Conservation (phyloP, 2,329 filamentous ascomycete genomes). For the Exutisphaerella laricina region DNA sequence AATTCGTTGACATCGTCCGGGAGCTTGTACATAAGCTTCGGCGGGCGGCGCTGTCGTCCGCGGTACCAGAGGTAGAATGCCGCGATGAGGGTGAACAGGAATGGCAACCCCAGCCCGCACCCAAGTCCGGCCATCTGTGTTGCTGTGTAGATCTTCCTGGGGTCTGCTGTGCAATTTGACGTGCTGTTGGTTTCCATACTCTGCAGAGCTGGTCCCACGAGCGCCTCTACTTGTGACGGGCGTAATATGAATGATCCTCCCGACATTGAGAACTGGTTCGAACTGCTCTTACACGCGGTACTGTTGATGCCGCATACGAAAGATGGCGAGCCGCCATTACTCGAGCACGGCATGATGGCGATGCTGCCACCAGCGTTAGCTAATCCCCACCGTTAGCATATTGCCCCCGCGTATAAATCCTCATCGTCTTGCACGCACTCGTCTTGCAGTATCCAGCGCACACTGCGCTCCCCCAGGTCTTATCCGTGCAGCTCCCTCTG, state of each 20-base stretch:
- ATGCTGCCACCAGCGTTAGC: conserved; percentile 13
- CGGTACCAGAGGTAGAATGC: conserved; percentile 18
- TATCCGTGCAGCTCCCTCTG: conserved; percentile 31
- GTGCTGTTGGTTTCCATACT: conserved; percentile 11
- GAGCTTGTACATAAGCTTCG: conserved; percentile 31
- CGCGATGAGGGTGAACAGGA: conserved; percentile 24
- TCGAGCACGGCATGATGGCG: conserved; percentile 26
- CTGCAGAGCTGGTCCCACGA: conserved; percentile 21
- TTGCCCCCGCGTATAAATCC: not conserved
- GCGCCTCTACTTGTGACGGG: conserved; percentile 25
- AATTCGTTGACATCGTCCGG: conserved; percentile 27
- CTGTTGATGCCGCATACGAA: conserved; percentile 31
- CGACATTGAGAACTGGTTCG: conserved; percentile 26
- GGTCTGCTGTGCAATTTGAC: conserved; percentile 1
- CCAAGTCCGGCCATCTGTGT: conserved; percentile 29
- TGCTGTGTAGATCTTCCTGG: conserved; percentile 21
- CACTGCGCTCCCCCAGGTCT: conserved; percentile 27
- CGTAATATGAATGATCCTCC: conserved; percentile 26
- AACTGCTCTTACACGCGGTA: conserved; percentile 19
- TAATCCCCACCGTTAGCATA: conserved; percentile 7
- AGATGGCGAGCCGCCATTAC: conserved; percentile 17
- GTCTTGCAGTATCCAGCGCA: conserved; percentile 29
- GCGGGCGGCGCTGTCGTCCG: conserved; percentile 19
- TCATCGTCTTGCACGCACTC: conserved; percentile 20
- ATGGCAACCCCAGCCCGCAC: conserved; percentile 26